Base-by-base conservation (phyloP, 2,329 filamentous ascomycete genomes). In the Ophiocordyceps camponoti-floridani region DNA sequence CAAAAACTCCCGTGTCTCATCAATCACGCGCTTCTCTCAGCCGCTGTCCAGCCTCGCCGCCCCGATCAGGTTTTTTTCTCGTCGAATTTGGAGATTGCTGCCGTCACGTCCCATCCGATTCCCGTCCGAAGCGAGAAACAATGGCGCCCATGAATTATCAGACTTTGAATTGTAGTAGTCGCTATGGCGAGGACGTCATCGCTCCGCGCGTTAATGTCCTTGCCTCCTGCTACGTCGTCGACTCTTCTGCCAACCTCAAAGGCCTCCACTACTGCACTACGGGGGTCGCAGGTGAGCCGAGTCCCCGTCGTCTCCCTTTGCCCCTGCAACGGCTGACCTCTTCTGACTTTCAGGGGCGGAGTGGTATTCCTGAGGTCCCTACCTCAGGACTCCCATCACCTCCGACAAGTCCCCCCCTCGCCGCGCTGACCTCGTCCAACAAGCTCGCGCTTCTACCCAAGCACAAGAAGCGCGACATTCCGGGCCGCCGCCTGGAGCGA, bases 181-280 rank as follows among this genome's bases (percentile, higher is more conserved):
- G 77, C 84, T 84, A 79, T 74, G 75, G 77, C 73, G 76, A 76
- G 70, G 72, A 66, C 68, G 26, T 12, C 12, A 68, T 68, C 65
- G 69, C 63, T 66, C 72, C 73, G 56, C 69, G 70, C 64, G 72
- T 77, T 69, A 82, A 83, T 63, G 79, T 91, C 66, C 81, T 89
- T 69, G 87, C 88, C 67, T 88, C 81, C 64, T 93, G 86, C 75
- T 95, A 94, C 69, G 70, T 84, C 56, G 84, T 89, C 64, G 79
- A 88, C 65, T 69, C 69, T 58, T 73, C 79, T 55, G 73, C 78
- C 62, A 73, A 70, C 59, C 73, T 94, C 57, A 79, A 80, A 63
- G 84, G 84, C 62, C 82, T 91, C 69, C 87, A 94, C 72, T 94
- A 93, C 79, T 93, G 83, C 78, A 88, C 87, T 84, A 88, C 84